Evolutionary conservation across 2,329 filamentous ascomycete genomes (phyloP).

Genomic region (Trichoderma afroharzianum): DNA sequence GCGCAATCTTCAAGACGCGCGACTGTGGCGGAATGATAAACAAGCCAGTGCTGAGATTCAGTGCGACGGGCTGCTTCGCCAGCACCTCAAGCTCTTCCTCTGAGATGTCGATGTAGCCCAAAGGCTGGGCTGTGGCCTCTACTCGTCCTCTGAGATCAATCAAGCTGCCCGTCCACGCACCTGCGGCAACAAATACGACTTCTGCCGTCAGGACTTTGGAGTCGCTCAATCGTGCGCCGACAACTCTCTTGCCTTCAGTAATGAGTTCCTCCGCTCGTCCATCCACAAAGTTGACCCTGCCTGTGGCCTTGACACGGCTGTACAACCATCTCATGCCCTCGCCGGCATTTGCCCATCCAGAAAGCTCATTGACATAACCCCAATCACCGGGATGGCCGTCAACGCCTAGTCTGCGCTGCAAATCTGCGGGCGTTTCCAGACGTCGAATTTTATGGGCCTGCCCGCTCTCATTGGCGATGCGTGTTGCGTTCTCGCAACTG

Average conservation of each 20-base stretch:
- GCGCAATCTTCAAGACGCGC: conserved; percentile 63
- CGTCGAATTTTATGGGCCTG: conserved; percentile 40
- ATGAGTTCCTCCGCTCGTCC: conserved; percentile 46
- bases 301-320: conserved; percentile 49
- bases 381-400: conserved; percentile 55
- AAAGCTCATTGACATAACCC: conserved; percentile 71
- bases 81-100: conserved; percentile 65
- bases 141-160: conserved; percentile 74
- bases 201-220: conserved; percentile 52
- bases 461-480: conserved; percentile 41
- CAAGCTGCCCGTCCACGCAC: conserved; percentile 79
- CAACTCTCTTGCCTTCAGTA: conserved; percentile 39
- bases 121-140: conserved; percentile 75
- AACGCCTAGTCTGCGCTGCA: conserved; percentile 44
- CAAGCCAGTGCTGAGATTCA: conserved; percentile 68
- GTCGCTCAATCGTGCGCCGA: conserved; percentile 48
- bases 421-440: conserved; percentile 42
- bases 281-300: conserved; percentile 53
- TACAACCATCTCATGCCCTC: conserved; percentile 64
- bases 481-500: conserved; percentile 59
- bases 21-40: conserved; percentile 70
- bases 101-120: conserved; percentile 75
- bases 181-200: conserved; percentile 75
- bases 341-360: conserved; percentile 79
- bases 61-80: conserved; percentile 63